Base-by-base conservation (phyloP, 176 grass and related monocot genomes). In the Bonia amplexicaulis region DNA sequence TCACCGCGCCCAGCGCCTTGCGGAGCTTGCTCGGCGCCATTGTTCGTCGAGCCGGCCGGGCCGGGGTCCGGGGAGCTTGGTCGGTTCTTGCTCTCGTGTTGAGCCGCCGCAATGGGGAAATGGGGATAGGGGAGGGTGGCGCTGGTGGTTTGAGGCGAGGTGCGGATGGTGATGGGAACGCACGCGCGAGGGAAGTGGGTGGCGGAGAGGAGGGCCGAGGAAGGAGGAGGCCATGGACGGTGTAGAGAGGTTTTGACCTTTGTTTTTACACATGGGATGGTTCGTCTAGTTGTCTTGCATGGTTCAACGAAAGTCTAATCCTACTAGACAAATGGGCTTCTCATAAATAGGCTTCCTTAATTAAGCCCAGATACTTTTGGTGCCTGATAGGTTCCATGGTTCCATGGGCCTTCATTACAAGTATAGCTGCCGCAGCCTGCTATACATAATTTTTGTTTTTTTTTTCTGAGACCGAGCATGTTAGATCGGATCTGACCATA, bases 11-110 rank as follows among this genome's bases (percentile, higher is more conserved):
- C 39, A 99, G 81, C 81, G 92, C 96, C 86, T 83, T 89, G 0
- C 93, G 88, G 37, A 99, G 86, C 74, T 85, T 94, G 89, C 93
- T 95, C 23, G 93, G 91, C 33, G 93, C 84, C 93, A 96, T 95
- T 10, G 59, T 11, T 26, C 9, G 37, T 42, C 29, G 29, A 2
- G 29, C 1, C 9, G 29, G 29, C 1, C 9, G 10, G 15, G 8
- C 33, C 68, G 68, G 69, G 10, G 15, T 5, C 33, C 68, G 68
- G 69, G 40, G 68, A 72, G 67, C 49, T 57, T 27, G 79, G 66
- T 13, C 4, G 75, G 15, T 79, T 44, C 81, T 37, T 47, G 29
- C 1, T 20, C 44, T 39, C 7, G 15, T 40, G 6, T 35, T 2
- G 64, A 33, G 17, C 45, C 13, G 69, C 5, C 44, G 44, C 13